A percentile compares a stretch with the other conserved stretches of the same genome.
These are phyloP conservation scores for Cryptosporidium andersoni DNA, from an alignment of 169 alveolate genomes.

Conservation along the genomic window DNA sequence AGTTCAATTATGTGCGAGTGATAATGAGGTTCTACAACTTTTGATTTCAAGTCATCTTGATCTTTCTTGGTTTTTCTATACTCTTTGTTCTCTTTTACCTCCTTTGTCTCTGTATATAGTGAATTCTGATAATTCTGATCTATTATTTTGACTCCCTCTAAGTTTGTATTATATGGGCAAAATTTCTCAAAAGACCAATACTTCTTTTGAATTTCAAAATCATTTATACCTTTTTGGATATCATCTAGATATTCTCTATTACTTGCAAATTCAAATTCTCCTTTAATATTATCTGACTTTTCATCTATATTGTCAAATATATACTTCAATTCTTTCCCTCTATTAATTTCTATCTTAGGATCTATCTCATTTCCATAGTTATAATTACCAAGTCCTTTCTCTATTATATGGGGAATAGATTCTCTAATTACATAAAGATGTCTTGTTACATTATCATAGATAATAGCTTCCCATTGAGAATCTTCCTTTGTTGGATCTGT, in stretches of 20 bases:
- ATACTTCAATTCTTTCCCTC: no score
- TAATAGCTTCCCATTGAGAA: constrained; percentile 65
- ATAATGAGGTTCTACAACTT: constrained; percentile 11
- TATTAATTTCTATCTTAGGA: no score
- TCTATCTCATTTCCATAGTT: no score
- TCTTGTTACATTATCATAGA: constrained; percentile 27
- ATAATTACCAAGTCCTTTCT: no score
- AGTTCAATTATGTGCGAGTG: constrained; percentile 64
- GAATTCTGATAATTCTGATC: not conserved
- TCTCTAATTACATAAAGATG: constrained; percentile 59
- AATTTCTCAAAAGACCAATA: not conserved
- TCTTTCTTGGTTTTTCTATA: no score
- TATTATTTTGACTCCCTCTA: not conserved
- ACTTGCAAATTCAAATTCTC: not conserved
- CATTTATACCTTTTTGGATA: not conserved
- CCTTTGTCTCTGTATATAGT: not conserved
- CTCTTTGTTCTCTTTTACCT: no score
- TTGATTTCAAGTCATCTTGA: not conserved
- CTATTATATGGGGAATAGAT: constrained; percentile 48
- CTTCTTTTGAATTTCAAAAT: no score
- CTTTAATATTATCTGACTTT: not conserved
- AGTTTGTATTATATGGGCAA: no score
- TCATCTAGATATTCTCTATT: not conserved
- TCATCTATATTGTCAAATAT: not conserved
- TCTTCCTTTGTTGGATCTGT: constrained; percentile 59